Evolutionary conservation across 192 early-diverging fungal genomes (phyloP), one percentile per base, ranked within the genome.

Genomic region (Coemansia sp.): DNA sequence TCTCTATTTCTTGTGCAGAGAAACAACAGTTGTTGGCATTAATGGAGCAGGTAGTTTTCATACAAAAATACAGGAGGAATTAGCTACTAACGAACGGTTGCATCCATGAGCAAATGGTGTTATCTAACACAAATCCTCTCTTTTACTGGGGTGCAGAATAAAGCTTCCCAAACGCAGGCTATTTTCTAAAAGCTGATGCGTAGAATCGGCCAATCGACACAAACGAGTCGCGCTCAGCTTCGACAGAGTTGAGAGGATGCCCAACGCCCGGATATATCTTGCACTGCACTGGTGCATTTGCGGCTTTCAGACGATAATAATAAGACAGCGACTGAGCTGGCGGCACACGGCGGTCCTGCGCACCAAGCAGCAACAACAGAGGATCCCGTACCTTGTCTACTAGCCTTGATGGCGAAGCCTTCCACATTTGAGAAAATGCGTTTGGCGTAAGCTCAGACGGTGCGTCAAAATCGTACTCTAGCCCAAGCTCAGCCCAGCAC

Each of bases 281-380:
- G 68, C 86, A 86, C 42, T 79, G 72, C 39, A 69, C 81, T 3
- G 72, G 72, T 11, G 70, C 74, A 6, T 61, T 67, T 63, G 74
- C 78, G 23, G 73, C 78, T 69, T 69, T 77, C 54, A 87, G 66
- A 15, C 70, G 72, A 18, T 70, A 59, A 50, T 73, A 84, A 64
- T 72, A 85, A 10, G 70, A 63, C 47, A 77, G 61, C 1, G 88
- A 88, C 64, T 94, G 87, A 38, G 76, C 72, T 9, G 86, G 87
- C 38, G 92, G 92, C 32, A 94, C 91, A 15, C 92, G 87, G 21
- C 90, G 86, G 60, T 94, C 92, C 11, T 72, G 68, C 0, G 82
- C 70, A 7, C 93, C 93, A 18, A 94, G 67, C 37, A 90, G 68
- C 71, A 93, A 63, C 67, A 94, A 67, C 38, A 85, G 76, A 6